Base-by-base conservation (phyloP, 2,329 filamentous ascomycete species). In the Chaetoscypha palmicola region DNA sequence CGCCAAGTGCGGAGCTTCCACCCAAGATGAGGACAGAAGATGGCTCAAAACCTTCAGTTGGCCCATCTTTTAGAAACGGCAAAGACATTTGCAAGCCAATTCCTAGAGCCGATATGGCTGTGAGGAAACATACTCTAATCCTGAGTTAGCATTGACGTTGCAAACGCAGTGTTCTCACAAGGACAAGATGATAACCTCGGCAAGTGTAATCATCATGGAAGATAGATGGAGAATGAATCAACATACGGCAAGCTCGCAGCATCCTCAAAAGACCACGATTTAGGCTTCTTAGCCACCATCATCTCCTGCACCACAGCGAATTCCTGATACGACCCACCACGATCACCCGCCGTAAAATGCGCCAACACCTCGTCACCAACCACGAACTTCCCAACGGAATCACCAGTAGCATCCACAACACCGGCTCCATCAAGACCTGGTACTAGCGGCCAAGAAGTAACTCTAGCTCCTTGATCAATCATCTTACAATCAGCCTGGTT, bases 401-500 rank as follows among this genome's bases (percentile, higher is more conserved):
- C 31, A 16, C 46, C 46, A 16, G 46, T 32, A 10, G 30, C 26
- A 7, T 38, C 46, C 16, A 49, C 28, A 33, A 45, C 32, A 30
- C 46, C 46, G 14, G 43, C 42, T 2, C 35, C 43, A 24, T 49
- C 46, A 4, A 46, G 37, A 17, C 48, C 48, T 2, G 41, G 26
- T 10, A 48, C 41, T 11, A 39, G 17, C 5, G 49, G 46, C 44
- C 45, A 51, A 4, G 35, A 38, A 33, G 31, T 21, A 21, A 48
- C 22, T 20, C 23, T 21, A 28, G 40, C 33, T 12, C 47, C 47
- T 5, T 19, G 32, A 19, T 47, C 44, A 16, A 38, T 32, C 41
- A 43, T 43, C 22, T 46, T 45, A 23, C 24, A 46, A 34, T 52
- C 48, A 3, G 45, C 38, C 11, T 47, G 49, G 40, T 52, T 52